phyloP scores from a whole-genome alignment of 2,329 filamentous ascomycete genomes.

The Beauveria caledonica region DNA sequence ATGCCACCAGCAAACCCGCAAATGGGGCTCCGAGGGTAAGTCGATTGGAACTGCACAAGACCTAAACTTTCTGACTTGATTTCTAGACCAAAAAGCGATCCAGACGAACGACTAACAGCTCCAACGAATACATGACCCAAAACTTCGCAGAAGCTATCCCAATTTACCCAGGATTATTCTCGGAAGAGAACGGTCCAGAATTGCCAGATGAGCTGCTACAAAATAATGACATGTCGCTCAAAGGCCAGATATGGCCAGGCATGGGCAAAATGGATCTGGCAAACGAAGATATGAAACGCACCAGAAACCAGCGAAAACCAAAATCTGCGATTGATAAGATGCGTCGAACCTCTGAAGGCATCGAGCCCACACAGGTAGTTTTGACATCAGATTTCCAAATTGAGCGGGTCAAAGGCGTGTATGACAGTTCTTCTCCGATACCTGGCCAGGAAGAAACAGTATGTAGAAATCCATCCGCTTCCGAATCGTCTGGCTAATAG shows the following conservation, averaged over 20 bases:
- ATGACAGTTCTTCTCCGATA: constrained; percentile 46
- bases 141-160: constrained; percentile 19
- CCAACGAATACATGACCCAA: constrained; percentile 21
- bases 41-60: constrained; percentile 5
- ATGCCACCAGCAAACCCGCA: constrained; percentile 16
- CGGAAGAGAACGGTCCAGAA: constrained; percentile 22
- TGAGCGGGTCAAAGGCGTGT: constrained; percentile 48
- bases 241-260: constrained; percentile 66
- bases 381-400: constrained; percentile 46
- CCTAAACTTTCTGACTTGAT: neutral
- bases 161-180: constrained; percentile 22
- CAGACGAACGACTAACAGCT: constrained; percentile 18
- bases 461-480: constrained; percentile 16
- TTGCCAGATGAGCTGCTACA: constrained; percentile 20
- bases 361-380: constrained; percentile 57
- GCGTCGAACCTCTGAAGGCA: constrained; percentile 52
- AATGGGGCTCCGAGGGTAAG: constrained; percentile 12
- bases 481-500: neutral
- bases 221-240: constrained; percentile 39
- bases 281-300: constrained; percentile 62
- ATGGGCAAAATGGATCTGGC: constrained; percentile 80
- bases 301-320: constrained; percentile 71
- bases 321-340: constrained; percentile 61
- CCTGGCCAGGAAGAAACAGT: constrained; percentile 35
- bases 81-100: constrained; percentile 23